phyloP scores from a whole-genome alignment of 495 filamentous ascomycete species.

The Rhypophila decipiens region DNA sequence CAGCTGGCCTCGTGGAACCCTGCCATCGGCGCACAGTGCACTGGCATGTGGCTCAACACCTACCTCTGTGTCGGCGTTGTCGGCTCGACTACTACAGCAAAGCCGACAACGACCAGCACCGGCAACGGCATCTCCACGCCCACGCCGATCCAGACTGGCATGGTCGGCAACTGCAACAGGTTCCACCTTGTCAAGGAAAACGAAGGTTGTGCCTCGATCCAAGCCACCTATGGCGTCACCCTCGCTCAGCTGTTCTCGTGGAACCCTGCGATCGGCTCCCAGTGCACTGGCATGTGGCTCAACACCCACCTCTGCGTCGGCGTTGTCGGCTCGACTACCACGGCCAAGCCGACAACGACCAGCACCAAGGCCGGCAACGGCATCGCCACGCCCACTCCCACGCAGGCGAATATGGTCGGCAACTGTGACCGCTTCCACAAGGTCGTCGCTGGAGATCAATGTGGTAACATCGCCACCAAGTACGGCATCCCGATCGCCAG shows the following conservation, averaged over 20 bases:
- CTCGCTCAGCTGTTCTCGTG: neutral
- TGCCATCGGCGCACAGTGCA: neutral
- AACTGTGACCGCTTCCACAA: neutral
- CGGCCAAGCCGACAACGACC: neutral
- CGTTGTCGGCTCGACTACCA: neutral
- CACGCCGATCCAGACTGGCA: neutral
- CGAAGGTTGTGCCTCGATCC: neutral
- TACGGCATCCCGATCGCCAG: neutral
- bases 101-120: neutral
- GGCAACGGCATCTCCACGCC: neutral
- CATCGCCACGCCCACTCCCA: too few relatives aligned
- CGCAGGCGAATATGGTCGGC: too few relatives aligned
- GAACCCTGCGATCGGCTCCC: conserved; percentile 3
- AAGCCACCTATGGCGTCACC: neutral
- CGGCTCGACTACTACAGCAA: neutral
- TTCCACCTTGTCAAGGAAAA: neutral
- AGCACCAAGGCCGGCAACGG: neutral
- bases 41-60: neutral
- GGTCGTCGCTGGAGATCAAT: neutral
- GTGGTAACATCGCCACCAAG: neutral
- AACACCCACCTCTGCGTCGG: neutral
- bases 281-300: neutral
- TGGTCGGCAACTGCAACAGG: neutral
- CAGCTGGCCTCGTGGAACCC: conserved; percentile 2
- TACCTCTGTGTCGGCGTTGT: neutral